Percentiles rank a stretch among this genome's conserved stretches.
Evolutionary conservation across 768 basidiomycete species (phyloP).

Genomic region (Agaricus sinodeliciosus): DNA sequence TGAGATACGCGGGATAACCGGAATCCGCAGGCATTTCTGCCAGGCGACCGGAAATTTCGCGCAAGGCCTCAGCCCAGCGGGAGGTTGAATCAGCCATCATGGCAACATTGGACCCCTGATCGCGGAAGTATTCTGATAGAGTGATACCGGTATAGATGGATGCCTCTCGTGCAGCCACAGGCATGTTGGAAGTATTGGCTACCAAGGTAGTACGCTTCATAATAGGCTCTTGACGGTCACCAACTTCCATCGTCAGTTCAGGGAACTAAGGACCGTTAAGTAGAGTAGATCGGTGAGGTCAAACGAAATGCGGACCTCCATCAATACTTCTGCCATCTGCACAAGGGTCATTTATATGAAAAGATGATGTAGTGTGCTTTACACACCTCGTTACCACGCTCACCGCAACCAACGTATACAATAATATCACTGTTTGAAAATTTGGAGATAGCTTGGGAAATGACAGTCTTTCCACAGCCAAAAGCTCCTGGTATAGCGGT

Average conservation of each 20-base stretch:
- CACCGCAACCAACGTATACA: constrained; percentile 97
- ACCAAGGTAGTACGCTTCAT: constrained; percentile 99
- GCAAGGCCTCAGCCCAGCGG: constrained; percentile 97
- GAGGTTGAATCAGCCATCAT: constrained; percentile 99
- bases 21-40: constrained; percentile 99
- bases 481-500: constrained; percentile 99
- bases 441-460: constrained; percentile 96
- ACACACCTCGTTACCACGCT: constrained; percentile 91
- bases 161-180: constrained; percentile 97
- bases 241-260: constrained; percentile 86
- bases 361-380: not conserved
- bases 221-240: constrained; percentile 93
- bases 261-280: constrained; percentile 53
- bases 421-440: constrained; percentile 99
- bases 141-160: constrained; percentile 99
- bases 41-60: constrained; percentile 98
- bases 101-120: constrained; percentile 94
- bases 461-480: constrained; percentile 98
- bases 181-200: constrained; percentile 99
- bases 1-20: constrained; percentile 95
- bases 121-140: constrained; percentile 98
- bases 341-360: constrained; percentile 6
- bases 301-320: constrained; percentile 55
- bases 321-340: constrained; percentile 96
- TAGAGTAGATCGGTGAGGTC: not conserved